phyloP scores from a whole-genome alignment of 148 eudicot species.

The Mesembryanthemum crystallinum region DNA sequence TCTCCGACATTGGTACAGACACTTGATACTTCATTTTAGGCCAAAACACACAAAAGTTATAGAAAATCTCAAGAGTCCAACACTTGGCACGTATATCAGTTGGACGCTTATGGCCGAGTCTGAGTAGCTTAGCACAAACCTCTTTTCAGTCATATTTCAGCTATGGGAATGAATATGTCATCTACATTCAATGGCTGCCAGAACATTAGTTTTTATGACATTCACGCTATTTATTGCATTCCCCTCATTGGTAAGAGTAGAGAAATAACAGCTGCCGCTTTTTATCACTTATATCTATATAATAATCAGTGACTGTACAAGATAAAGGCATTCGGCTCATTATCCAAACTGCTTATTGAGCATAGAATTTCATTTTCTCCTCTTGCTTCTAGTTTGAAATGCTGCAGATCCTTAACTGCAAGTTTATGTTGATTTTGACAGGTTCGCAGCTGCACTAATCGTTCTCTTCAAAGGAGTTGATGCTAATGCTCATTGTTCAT shows the following conservation, averaged over 20 bases:
- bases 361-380: background rate
- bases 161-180: background rate
- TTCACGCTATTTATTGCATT: background rate
- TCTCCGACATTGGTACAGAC: too few relatives aligned
- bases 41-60: too few relatives aligned
- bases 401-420: background rate
- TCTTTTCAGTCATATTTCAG: background rate
- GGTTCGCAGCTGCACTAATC: conserved; percentile 54
- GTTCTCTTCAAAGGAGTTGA: conserved; percentile 66
- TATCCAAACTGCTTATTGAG: background rate
- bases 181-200: background rate
- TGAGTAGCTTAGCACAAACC: background rate
- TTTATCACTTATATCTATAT: too few relatives aligned
- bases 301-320: too few relatives aligned
- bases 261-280: too few relatives aligned
- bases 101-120: too few relatives aligned
- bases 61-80: too few relatives aligned
- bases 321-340: background rate
- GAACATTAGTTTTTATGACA: background rate
- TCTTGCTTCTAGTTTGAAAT: background rate
- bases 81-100: too few relatives aligned
- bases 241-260: background rate
- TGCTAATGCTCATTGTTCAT: conserved; percentile 73
- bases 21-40: too few relatives aligned
- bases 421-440: conserved; percentile 29